Evolutionary conservation across 177 flowering plant species (phyloP).

Genomic region (Tripterygium wilfordii): DNA sequence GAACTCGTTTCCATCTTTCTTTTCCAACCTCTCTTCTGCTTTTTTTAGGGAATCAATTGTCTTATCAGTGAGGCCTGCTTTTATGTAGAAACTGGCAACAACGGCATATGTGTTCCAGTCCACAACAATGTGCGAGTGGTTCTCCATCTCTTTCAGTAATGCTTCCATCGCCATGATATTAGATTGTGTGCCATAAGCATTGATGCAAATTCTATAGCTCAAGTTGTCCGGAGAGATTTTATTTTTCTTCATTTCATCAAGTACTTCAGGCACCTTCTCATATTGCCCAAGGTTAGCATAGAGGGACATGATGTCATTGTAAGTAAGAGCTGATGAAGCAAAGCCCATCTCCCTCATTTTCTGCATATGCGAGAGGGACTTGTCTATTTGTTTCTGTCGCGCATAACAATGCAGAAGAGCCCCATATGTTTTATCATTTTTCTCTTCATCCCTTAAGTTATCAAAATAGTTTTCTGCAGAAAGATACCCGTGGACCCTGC

Average conservation of each 20-base stretch:
- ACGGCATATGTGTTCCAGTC: conserved; percentile 73
- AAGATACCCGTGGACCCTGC: conserved; percentile 53
- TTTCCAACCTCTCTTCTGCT: conserved; percentile 50
- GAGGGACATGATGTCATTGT: conserved; percentile 76
- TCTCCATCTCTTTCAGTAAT: conserved; percentile 61
- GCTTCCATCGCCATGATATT: conserved; percentile 63
- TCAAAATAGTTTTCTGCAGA: conserved; percentile 68
- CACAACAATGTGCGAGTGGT: conserved; percentile 35
- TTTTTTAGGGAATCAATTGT: conserved; percentile 48
- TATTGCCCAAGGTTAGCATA: conserved; percentile 45
- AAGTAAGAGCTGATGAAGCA: conserved; percentile 40
- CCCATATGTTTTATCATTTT: conserved; percentile 66
- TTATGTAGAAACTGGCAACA: conserved; percentile 58
- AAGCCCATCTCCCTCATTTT: conserved; percentile 81
- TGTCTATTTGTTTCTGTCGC: conserved; percentile 44
- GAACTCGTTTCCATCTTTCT: conserved; percentile 43
- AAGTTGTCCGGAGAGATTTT: conserved; percentile 60
- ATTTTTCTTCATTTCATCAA: conserved; percentile 67
- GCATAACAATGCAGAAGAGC: conserved; percentile 79
- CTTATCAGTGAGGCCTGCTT: conserved; percentile 42
- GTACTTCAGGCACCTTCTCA: conserved; percentile 57
- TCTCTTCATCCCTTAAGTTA: conserved; percentile 42
- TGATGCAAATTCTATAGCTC: conserved; percentile 77
- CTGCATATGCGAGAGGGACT: conserved; percentile 46
- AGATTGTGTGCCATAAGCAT: conserved; percentile 54